Evolutionary conservation across 106 monocot species (phyloP), one percentile per base, ranked within the genome.

Genomic region (Iris macrosiphon): DNA sequence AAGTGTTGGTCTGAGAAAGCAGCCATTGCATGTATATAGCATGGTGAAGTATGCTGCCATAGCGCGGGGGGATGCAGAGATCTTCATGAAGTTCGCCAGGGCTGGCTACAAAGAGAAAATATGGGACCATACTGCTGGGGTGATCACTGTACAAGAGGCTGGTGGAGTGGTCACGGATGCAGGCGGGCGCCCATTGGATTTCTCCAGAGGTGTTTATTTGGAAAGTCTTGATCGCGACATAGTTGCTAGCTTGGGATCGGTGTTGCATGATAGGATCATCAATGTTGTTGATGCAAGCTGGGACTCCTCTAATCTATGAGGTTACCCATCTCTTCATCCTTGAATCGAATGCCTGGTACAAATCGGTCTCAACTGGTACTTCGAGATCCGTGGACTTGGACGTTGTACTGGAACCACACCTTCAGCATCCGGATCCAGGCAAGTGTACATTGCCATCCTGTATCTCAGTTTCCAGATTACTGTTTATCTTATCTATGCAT

Each of bases 1-100:
- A 19, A 84, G 75, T 55, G 84, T 88, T 42, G 93, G 93, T 4
- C 46, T 94, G 24, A 87, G 83, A 43, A 88, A 81, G 48, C 88
- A 88, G 40, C 93, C 93, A 14, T 45, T 94, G 62, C 70, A 88
- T 31, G 83, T 94, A 4, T 84, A 88, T 56, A 94, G 93, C 64
- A 94, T 94, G 88, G 93, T 94, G 44, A 94, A 94, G 52, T 94
- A 94, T 55, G 93, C 88, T 4, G 88, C 88, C 18, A 84, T 94
- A 53, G 93, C 93, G 28, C 69, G 93, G 3, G 93, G 93, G 0
- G 87, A 94, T 48, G 93, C 84, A 14, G 93, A 94, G 52, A 87
- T 94, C 24, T 94, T 94, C 60, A 94, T 94, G 88, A 94, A 94
- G 38, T 94, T 94, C 54, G 84, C 88, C 3, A 80, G 67, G 71